Conservation (phyloP, 495 filamentous ascomycete species). For the Hypoxylon fragiforme region DNA sequence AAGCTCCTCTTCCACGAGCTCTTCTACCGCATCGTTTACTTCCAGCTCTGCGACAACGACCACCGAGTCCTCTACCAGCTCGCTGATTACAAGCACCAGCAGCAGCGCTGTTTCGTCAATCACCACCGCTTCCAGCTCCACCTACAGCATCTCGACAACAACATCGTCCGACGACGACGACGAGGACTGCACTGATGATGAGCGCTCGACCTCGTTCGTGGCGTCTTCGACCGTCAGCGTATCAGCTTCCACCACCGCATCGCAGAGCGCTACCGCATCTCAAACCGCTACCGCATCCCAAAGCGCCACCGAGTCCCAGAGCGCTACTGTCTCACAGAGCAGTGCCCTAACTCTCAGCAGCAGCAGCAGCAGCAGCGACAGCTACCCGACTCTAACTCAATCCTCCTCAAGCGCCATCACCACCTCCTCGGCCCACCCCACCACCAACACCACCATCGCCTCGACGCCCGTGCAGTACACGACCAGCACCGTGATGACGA, state of each 20-base stretch:
- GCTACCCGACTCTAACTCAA: too few species aligned
- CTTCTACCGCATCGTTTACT: slow-evolving; percentile 11
- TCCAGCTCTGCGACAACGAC: slow-evolving; percentile 12
- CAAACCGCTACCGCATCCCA: slow-evolving; percentile 19
- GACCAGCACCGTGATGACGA: slow-evolving; percentile 53
- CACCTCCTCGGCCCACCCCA: slow-evolving; percentile 28
- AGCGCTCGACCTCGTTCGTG: slow-evolving; percentile 18
- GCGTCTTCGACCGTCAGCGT: slow-evolving; percentile 20
- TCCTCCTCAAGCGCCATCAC: too few species aligned
- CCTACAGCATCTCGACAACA: slow-evolving; percentile 15
- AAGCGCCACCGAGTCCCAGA: too few species aligned
- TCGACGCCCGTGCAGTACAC: slow-evolving; percentile 22
- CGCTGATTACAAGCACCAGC: slow-evolving; percentile 13
- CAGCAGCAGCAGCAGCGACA: too few species aligned
- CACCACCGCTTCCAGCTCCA: slow-evolving; percentile 22
- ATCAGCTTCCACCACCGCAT: slow-evolving; percentile 20
- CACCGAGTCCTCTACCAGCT: slow-evolving; percentile 16
- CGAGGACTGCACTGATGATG: slow-evolving; percentile 15
- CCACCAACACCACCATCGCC: slow-evolving; percentile 1
- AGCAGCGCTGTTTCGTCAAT: slow-evolving; percentile 15
- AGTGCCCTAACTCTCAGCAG: not conserved
- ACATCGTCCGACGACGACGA: slow-evolving; percentile 24
- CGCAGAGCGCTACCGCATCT: slow-evolving; percentile 11
- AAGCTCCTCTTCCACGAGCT: slow-evolving; percentile 13
- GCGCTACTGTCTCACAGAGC: slow-evolving; percentile 19